Base-by-base conservation (phyloP, 2,329 filamentous ascomycete species). In the Ophioceras dolichostomum region DNA sequence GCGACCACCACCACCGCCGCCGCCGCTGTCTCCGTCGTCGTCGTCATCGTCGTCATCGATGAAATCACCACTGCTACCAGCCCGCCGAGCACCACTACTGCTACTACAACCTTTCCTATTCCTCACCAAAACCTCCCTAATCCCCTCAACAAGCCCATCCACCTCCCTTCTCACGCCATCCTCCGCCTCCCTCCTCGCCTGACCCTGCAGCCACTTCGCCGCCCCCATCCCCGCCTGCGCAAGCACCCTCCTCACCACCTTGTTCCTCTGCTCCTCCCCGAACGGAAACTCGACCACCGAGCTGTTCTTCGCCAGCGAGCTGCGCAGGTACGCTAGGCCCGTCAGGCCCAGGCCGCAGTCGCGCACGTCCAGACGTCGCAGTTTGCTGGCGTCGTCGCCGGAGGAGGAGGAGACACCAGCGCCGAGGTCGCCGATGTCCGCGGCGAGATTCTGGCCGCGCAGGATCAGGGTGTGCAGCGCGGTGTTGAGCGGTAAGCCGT, bases 341-440 rank as follows among this genome's bases (percentile, higher is more conserved):
- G 67, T 68, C 26, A 70, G 54, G 43, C 68, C 72, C 45, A 74
- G 68, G 37, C 64, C 64, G 42, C 74, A 75, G 43, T 65, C 62
- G 29, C 68, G 64, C 45, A 68, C 70, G 47, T 76, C 71, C 13
- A 76, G 52, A 38, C 68, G 69, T 20, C 60, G 58, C 3, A 76
- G 58, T 0, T 61, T 62, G 41, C 54, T 57, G 48, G 73, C 74
- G 21, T 53, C 50, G 5, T 62, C 59, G 13, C 76, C 59, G 2
- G 67, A 65, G 29, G 60, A 61, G n/a, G n/a, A n/a, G n/a, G n/a
- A n/a, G n/a, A n/a, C n/a, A 29, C 68, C 69, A 30, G 73, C 48
- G 34, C 69, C 70, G 22, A 76, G 51, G 36, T 51, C 52, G 19
- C 68, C 71, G 16, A 70, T 64, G 39, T 73, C 71, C 43, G 65